These are phyloP conservation scores for Nigrospora sphaerica DNA, from an alignment of 2,329 filamentous ascomycete species.

Conservation along the genomic window DNA sequence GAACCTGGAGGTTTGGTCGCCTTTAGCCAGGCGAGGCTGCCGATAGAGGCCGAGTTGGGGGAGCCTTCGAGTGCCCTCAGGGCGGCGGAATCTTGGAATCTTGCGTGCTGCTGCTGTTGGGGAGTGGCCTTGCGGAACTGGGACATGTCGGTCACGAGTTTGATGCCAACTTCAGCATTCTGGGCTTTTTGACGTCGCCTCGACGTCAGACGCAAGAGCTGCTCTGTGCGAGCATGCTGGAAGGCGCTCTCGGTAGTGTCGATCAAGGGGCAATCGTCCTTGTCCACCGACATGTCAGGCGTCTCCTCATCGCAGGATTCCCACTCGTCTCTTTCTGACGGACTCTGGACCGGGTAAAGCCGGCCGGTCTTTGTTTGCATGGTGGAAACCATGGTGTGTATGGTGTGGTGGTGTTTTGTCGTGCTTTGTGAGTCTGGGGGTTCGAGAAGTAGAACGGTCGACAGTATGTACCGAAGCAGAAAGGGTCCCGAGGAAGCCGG, in stretches of 20 bases:
- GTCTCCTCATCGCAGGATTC: conserved; percentile 17
- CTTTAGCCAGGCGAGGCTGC: conserved; percentile 51
- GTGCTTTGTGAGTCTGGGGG: too few relatives aligned
- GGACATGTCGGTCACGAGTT: conserved; percentile 63
- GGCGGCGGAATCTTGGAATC: conserved; percentile 53
- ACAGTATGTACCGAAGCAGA: too few relatives aligned
- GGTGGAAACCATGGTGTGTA: too few relatives aligned
- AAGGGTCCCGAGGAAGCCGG: too few relatives aligned
- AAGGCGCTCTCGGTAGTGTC: conserved; percentile 11
- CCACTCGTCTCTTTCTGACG: conserved; percentile 23
- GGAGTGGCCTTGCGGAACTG: conserved; percentile 38
- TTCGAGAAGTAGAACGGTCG: too few relatives aligned
- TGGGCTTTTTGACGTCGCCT: conserved; percentile 27
- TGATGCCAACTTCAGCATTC: conserved; percentile 57
- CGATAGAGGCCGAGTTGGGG: conserved; percentile 44
- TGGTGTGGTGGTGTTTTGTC: too few relatives aligned
- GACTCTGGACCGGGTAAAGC: too few relatives aligned
- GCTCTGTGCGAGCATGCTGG: conserved; percentile 4
- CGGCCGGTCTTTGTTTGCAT: too few relatives aligned
- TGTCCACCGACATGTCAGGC: conserved; percentile 2
- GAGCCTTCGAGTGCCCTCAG: conserved; percentile 53
- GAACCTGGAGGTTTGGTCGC: neutral
- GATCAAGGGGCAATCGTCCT: conserved; percentile 13
- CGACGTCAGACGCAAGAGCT: conserved; percentile 4
- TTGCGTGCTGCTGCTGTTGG: conserved; percentile 23